These are phyloP conservation scores for Cordyceps fumosorosea DNA, from an alignment of 2,329 filamentous ascomycete genomes.

Conservation along the genomic window DNA sequence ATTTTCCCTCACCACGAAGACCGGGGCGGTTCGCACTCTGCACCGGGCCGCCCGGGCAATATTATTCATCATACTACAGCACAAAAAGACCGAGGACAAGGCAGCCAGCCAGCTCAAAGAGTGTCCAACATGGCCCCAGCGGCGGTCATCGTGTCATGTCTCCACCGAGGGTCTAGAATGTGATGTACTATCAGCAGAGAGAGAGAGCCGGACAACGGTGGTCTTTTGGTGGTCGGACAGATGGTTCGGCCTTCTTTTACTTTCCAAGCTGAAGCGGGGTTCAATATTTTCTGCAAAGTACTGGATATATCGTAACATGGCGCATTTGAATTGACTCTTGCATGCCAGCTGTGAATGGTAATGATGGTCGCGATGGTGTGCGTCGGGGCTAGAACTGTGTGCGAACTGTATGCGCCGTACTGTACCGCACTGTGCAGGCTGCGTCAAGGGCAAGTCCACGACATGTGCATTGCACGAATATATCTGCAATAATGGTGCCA, in stretches of 20 bases:
- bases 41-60: too few species aligned
- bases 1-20: too few species aligned
- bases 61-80: too few species aligned
- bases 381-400: neutral
- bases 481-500: too few species aligned
- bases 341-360: neutral
- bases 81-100: too few species aligned
- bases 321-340: neutral
- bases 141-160: neutral
- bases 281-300: too few species aligned
- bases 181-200: neutral
- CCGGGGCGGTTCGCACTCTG: too few species aligned
- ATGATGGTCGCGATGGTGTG: too few species aligned
- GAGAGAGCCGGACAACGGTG: neutral
- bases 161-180: conserved; percentile 8
- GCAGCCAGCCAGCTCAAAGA: too few species aligned
- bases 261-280: neutral
- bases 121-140: too few species aligned
- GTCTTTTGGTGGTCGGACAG: neutral
- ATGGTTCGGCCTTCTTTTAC: neutral
- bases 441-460: too few species aligned
- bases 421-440: neutral
- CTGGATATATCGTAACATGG: neutral
- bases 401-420: conserved; percentile 10
- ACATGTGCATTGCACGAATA: too few species aligned